Base-by-base conservation (phyloP, 495 filamentous ascomycete genomes). In the Pyrenula massariospora region DNA sequence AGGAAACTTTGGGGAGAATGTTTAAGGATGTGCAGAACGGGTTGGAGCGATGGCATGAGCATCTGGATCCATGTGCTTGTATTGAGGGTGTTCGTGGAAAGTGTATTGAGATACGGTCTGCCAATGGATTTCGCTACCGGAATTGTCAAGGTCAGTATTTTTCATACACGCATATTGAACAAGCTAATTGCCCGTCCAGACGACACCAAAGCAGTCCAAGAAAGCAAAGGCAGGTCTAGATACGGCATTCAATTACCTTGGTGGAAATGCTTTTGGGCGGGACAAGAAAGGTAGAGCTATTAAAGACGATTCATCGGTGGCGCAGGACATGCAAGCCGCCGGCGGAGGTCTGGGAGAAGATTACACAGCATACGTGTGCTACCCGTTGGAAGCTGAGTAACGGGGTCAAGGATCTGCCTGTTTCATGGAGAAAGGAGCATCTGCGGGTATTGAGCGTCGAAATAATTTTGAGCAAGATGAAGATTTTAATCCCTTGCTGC, bases 361-460 rank as follows among this genome's bases (percentile, higher is more conserved):
- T 64, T 98, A 96, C 73, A 89, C 89, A 56, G 84, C 93, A 24
- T 98, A 94, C 73, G 94, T 96, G 67, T 96, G 89, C 73, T 98
- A 96, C 72, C 89, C 96, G 62, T 91, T 96, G 67, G 86, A 90
- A 66, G 85, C 94, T 66, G 75, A 78, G 62, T 76, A 72, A 68
- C 47, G 61, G 54, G 47, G 25, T 42, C 15, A 5, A 42, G n/a
- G n/a, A n/a, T n/a, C n/a, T n/a, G n/a, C n/a, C n/a, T n/a, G n/a
- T n/a, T n/a, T n/a, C n/a, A n/a, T n/a, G n/a, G n/a, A n/a, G n/a
- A n/a, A n/a, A n/a, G n/a, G n/a, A n/a, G n/a, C n/a, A n/a, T n/a
- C n/a, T n/a, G n/a, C n/a, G n/a, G n/a, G n/a, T n/a, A n/a, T n/a
- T n/a, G n/a, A n/a, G n/a, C n/a, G n/a, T n/a, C n/a, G n/a, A n/a